phyloP scores from a whole-genome alignment of 257 asterid genomes.

The Solanum gandarillasii region DNA sequence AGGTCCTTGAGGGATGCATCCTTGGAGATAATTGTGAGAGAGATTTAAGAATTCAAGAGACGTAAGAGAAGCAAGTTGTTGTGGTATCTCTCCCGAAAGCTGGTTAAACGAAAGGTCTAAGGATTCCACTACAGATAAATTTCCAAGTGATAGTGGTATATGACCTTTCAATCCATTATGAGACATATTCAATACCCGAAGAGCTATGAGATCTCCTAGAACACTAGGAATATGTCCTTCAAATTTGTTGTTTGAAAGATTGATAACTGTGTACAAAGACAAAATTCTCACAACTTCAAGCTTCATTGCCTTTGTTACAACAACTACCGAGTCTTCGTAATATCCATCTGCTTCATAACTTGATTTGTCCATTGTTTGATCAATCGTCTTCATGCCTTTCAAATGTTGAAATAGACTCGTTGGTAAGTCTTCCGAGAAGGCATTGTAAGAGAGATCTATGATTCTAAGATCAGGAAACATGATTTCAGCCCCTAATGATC shows the following conservation, averaged over 20 bases:
- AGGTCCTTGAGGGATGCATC: not conserved
- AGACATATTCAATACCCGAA: fast-evolving
- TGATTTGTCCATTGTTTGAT: not conserved
- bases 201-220: fast-evolving
- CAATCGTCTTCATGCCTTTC: not conserved
- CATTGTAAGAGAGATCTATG: not conserved
- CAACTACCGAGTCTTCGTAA: not conserved
- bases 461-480: not conserved
- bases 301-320: not conserved
- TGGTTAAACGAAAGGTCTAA: not conserved
- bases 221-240: not conserved
- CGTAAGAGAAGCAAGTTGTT: not conserved
- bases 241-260: not conserved
- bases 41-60: not conserved
- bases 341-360: not conserved
- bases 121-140: not conserved
- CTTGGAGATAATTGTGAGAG: not conserved
- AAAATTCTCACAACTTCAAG: not conserved
- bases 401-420: not conserved
- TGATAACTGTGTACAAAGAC: not conserved
- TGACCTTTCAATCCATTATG: not conserved
- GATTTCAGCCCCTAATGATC: not conserved
- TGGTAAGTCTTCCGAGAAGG: not conserved
- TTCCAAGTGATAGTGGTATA: not conserved
- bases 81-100: not conserved